These are phyloP conservation scores for Singerocomus rubriflavus DNA, from an alignment of 1,284 basidiomycete species.

Conservation along the genomic window DNA sequence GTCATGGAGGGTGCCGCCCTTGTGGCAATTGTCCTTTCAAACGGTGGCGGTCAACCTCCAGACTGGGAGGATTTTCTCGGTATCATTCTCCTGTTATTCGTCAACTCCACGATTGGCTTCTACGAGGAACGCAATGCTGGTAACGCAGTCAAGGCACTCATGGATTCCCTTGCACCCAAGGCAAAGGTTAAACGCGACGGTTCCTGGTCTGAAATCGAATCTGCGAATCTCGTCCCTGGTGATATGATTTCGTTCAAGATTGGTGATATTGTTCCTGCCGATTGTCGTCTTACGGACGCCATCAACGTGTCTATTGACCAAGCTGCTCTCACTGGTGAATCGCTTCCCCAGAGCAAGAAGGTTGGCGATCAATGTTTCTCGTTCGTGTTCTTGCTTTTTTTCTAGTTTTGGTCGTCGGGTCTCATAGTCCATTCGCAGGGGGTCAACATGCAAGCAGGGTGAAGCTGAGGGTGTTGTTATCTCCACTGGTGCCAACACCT, in stretches of 20 bases:
- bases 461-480: constrained; percentile 97
- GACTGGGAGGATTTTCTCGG: constrained; percentile 98
- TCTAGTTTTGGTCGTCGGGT: background rate
- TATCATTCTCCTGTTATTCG: constrained; percentile 87
- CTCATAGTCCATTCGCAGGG: constrained; percentile 43
- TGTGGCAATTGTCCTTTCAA: constrained; percentile 95
- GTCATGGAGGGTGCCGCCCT: constrained; percentile 99
- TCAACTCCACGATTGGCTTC: constrained; percentile 98
- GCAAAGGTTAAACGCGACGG: constrained; percentile 88
- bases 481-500: constrained; percentile 93
- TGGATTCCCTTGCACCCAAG: constrained; percentile 98
- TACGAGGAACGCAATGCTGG: constrained; percentile 97
- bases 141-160: constrained; percentile 98
- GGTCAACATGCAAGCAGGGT: constrained; percentile 96
- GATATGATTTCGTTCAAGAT: constrained; percentile 97
- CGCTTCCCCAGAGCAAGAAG: constrained; percentile 89
- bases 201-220: constrained; percentile 86
- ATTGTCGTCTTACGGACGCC: constrained; percentile 92
- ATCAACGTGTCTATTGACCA: constrained; percentile 97
- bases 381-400: constrained; percentile 43
- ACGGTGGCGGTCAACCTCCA: constrained; percentile 82
- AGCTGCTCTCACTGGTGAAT: constrained; percentile 95
- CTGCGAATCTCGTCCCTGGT: constrained; percentile 84
- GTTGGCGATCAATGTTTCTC: constrained; percentile 94
- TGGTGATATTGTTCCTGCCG: constrained; percentile 94